Evolutionary conservation across 805 yeast genomes (phyloP).

Genomic region (Hanseniaspora jakobsenii): DNA sequence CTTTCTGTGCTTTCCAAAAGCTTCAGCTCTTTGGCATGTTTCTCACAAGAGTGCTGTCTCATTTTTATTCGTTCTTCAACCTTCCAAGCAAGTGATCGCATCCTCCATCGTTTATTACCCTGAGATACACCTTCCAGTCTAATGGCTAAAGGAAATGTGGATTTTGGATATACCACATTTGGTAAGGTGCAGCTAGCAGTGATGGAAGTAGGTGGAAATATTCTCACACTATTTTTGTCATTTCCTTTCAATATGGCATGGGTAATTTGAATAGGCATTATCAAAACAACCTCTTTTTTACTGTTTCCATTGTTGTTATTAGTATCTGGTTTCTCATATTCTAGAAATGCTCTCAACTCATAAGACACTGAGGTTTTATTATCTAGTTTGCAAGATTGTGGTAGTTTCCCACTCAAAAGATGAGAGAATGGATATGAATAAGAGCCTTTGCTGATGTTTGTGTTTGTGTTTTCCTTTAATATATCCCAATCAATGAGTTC

Average conservation of each 20-base stretch:
- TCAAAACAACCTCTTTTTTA: constrained; percentile 32
- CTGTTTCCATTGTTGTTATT: constrained; percentile 13
- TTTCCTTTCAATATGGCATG: constrained; percentile 72
- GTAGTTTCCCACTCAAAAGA: constrained; percentile 74
- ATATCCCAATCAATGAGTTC: constrained; percentile 85
- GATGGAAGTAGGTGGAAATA: constrained; percentile 91
- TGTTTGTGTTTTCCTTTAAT: constrained; percentile 43
- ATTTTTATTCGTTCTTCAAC: constrained; percentile 72
- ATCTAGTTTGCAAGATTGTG: constrained; percentile 50
- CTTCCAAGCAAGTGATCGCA: constrained; percentile 81
- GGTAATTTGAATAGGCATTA: constrained; percentile 57
- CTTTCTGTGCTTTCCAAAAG: constrained; percentile 23
- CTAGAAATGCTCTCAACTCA: constrained; percentile 54
- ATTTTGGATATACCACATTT: constrained; percentile 76
- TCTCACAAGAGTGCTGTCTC: constrained; percentile 43
- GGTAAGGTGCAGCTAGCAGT: constrained; percentile 82
- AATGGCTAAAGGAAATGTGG: constrained; percentile 72
- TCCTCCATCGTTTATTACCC: constrained; percentile 66
- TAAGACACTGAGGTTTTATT: constrained; percentile 49
- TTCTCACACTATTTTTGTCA: constrained; percentile 74
- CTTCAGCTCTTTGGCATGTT: constrained; percentile 42
- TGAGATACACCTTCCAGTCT: constrained; percentile 60
- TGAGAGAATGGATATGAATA: constrained; percentile 91
- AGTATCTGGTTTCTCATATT: constrained; percentile 30
- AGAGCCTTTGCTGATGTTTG: constrained; percentile 31